A percentile compares a stretch with the other conserved stretches of the same genome.
Conservation (phyloP, 257 asterid species). For the Misopates orontium region DNA sequence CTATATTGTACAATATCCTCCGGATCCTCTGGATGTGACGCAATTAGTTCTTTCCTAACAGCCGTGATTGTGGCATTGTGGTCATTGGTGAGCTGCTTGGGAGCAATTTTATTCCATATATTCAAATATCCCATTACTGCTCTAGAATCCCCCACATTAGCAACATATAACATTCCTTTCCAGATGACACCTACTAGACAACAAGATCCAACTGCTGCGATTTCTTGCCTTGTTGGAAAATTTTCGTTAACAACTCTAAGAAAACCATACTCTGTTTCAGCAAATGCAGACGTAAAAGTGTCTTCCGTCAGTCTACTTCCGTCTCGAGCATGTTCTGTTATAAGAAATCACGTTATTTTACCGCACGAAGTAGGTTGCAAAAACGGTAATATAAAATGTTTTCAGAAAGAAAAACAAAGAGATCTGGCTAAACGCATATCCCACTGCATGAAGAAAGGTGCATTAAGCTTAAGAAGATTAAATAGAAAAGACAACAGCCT, state of each 20-base stretch:
- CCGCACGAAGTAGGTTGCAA: too few species aligned
- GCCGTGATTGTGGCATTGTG: conserved; percentile 49
- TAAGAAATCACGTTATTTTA: background rate
- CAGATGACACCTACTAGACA: conserved; percentile 79
- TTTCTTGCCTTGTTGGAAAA: conserved; percentile 4
- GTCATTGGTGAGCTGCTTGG: conserved; percentile 59
- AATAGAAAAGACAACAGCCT: too few species aligned
- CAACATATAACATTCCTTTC: conserved; percentile 50
- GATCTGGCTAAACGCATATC: too few species aligned
- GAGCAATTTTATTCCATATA: background rate
- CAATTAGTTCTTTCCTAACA: too few species aligned
- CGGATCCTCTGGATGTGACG: too few species aligned
- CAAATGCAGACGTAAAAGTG: conserved; percentile 47
- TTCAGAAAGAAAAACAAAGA: background rate
- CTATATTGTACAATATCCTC: background rate
- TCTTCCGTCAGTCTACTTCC: conserved; percentile 50
- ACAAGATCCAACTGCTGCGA: conserved; percentile 65
- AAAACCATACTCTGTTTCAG: conserved; percentile 67
- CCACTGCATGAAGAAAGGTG: too few species aligned
- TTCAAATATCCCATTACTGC: conserved; percentile 64
- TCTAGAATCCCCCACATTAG: conserved; percentile 82
- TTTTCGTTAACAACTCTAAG: conserved; percentile 35
- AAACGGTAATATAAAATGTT: background rate
- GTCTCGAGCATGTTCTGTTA: conserved; percentile 58
- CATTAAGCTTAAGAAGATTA: too few species aligned